A percentile compares a stretch with the other conserved stretches of the same genome.
phyloP scores from a whole-genome alignment of 2,329 filamentous ascomycete species.

The Blastomyces silverae region DNA sequence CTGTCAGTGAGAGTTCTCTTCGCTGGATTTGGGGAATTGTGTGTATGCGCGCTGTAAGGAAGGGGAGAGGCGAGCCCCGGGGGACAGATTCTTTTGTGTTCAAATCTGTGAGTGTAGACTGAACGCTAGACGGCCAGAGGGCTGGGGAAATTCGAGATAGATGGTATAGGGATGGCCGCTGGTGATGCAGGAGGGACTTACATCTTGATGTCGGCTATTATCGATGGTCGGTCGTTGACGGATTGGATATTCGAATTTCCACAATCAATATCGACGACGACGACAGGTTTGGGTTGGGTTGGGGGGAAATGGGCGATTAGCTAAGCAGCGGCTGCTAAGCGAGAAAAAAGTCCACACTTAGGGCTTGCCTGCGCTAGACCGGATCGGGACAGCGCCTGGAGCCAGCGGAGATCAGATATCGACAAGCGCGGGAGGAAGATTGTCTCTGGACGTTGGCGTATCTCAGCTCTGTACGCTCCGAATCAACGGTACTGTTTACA shows the following conservation, averaged over 20 bases:
- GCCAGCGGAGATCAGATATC: not conserved
- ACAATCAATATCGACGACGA: constrained; percentile 13
- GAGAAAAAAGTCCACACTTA: constrained; percentile 23
- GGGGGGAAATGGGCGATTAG: constrained; percentile 17
- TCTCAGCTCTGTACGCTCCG: too few species aligned
- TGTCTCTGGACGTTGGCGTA: too few species aligned
- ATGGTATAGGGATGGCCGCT: not conserved
- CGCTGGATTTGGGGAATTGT: constrained; percentile 35
- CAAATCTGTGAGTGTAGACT: not conserved
- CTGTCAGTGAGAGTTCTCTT: constrained; percentile 20
- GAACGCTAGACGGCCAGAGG: not conserved
- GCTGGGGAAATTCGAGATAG: not conserved
- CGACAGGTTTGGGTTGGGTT: not conserved
- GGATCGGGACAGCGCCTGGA: not conserved
- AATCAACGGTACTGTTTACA: too few species aligned
- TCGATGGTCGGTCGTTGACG: constrained; percentile 22
- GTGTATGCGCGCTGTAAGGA: constrained; percentile 22
- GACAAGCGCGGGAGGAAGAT: not conserved
- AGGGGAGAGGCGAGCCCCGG: not conserved
- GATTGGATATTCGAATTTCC: constrained; percentile 22
- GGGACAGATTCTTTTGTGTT: not conserved
- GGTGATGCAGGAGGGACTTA: constrained; percentile 18
- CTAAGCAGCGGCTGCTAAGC: constrained; percentile 24
- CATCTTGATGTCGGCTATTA: constrained; percentile 23
- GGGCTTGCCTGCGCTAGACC: constrained; percentile 16